These are phyloP conservation scores for Microsporum audouinii DNA, from an alignment of 2,329 filamentous ascomycete species.

Conservation along the genomic window DNA sequence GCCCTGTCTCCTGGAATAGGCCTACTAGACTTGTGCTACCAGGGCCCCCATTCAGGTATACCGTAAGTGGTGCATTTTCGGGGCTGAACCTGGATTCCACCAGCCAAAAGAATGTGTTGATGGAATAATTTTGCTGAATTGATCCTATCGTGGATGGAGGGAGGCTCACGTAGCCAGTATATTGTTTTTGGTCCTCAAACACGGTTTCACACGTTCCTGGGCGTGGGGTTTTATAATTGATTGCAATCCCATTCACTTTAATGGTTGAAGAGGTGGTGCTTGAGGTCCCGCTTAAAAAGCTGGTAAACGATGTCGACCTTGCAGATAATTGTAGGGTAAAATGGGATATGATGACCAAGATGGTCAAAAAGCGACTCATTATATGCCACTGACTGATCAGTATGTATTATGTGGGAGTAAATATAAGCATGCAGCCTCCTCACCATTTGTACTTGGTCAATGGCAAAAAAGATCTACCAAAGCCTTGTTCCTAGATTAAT, in stretches of 20 bases:
- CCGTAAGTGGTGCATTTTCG: conserved; percentile 44
- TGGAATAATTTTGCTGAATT: conserved; percentile 42
- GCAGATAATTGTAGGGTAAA: neutral
- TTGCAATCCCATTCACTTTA: neutral
- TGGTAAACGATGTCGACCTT: neutral
- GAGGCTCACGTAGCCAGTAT: conserved; percentile 50
- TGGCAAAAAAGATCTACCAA: neutral
- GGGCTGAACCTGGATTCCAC: conserved; percentile 47
- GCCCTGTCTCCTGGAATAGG: conserved; percentile 41
- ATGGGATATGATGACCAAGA: neutral
- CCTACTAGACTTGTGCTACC: conserved; percentile 49
- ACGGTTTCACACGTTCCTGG: conserved; percentile 47
- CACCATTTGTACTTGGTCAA: neutral
- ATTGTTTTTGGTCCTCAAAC: conserved; percentile 41
- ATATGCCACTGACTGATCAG: neutral
- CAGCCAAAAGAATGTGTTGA: conserved; percentile 57
- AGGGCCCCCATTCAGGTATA: conserved; percentile 54
- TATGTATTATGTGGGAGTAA: neutral
- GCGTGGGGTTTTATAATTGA: neutral
- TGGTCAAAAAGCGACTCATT: neutral
- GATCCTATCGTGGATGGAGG: conserved; percentile 32
- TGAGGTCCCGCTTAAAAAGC: neutral
- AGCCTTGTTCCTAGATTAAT: neutral
- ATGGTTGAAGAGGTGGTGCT: neutral
- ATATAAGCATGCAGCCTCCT: neutral